Evolutionary conservation across 2,329 filamentous ascomycete species (phyloP).

Genomic region (Zymoseptoria crescenta): DNA sequence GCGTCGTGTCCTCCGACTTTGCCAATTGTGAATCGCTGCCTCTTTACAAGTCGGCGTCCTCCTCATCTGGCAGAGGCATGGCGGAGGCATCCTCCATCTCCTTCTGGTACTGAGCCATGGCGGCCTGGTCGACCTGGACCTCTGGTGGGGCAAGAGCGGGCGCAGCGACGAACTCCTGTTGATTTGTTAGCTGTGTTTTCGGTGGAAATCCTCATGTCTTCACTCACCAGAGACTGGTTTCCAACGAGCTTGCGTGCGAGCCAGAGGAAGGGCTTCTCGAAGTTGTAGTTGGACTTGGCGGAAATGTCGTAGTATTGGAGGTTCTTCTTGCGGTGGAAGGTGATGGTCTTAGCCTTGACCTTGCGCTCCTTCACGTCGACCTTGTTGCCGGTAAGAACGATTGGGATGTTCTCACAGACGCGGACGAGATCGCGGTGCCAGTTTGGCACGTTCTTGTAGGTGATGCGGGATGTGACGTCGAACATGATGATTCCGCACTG

Average conservation of each 20-base stretch:
- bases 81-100: conserved; percentile 78
- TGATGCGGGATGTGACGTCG: conserved; percentile 97
- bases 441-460: conserved; percentile 99
- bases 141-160: conserved; percentile 91
- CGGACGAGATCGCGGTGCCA: conserved; percentile 99
- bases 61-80: conserved; percentile 89
- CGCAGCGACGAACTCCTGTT: conserved; percentile 89
- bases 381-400: conserved; percentile 98
- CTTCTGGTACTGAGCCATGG: conserved; percentile 72
- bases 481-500: conserved; percentile 99
- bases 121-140: conserved; percentile 75
- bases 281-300: conserved; percentile 99
- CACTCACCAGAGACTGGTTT: conserved; percentile 72
- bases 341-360: conserved; percentile 99
- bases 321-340: conserved; percentile 99
- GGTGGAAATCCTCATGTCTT: neutral
- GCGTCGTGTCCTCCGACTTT: conserved; percentile 3
- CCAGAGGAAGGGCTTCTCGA: conserved; percentile 99
- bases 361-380: conserved; percentile 99
- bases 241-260: conserved; percentile 96
- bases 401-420: conserved; percentile 98
- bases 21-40: conserved; percentile 9
- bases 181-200: conserved; percentile 20
- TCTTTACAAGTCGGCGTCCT: conserved; percentile 60
- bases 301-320: conserved; percentile 99